Base-by-base conservation (phyloP, 176 grass and related monocot species). In the bread wheat (Triticum aestivum) region DNA sequence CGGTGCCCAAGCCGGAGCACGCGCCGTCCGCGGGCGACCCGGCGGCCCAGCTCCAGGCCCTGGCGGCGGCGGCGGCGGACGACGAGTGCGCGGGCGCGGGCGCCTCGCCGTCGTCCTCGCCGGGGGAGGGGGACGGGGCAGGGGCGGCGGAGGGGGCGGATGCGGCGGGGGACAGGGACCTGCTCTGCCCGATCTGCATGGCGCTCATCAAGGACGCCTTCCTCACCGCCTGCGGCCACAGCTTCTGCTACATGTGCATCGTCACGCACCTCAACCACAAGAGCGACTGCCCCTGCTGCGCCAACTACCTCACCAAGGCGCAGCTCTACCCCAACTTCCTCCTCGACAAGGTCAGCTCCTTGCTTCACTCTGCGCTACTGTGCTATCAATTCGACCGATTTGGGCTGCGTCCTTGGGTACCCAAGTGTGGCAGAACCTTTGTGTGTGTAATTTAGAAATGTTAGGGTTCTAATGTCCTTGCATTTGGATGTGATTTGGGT, bases 241-340 rank as follows among this genome's bases (percentile, higher is more conserved):
- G 90, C 86, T 98, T 98, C 90, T 98, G 96, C 87, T 98, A 98
- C 90, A 94, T 96, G 91, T 98, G 96, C 89, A 94, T 98, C 84
- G 93, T 98, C 52, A 98, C 96, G 77, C 96, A 98, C 84, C 91
- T 98, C 82, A 94, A 81, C 29, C 80, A 94, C 68, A 98, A 96
- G 88, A 98, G 75, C 75, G 92, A 98, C 84, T 98, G 96, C 86
- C 96, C 96, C 68, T 98, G 96, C 81, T 98, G 93, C 78, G 87
- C 78, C 3, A 87, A 91, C 83, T 96, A 94, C 81, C 89, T 98
- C 71, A 98, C 96, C 81, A 98, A 96, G 96, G 94, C 85, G 71
- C 91, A 98, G 44, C 93, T 96, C 74, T 98, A 88, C 86, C 96
- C 96, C 2, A 98, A 98, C 85, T 96, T 98, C 81, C 93, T 98